Conservation (phyloP, 495 filamentous ascomycete species). For the Tuber magnatum region DNA sequence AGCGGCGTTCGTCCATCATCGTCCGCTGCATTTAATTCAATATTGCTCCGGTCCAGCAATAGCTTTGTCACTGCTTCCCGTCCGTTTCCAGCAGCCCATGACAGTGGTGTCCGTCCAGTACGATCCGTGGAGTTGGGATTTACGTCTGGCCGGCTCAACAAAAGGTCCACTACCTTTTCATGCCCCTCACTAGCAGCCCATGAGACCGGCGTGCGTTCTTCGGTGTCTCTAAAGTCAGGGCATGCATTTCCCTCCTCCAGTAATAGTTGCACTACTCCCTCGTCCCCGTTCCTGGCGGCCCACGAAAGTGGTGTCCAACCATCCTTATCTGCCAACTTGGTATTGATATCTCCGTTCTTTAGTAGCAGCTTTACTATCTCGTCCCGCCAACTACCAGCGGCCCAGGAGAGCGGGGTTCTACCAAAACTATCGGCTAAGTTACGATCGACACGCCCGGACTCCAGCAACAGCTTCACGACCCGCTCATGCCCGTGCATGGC, state of each 20-base stretch:
- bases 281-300: conserved; percentile 11
- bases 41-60: conserved; percentile 40
- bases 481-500: conserved; percentile 11
- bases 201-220: conserved; percentile 3
- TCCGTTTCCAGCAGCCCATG: conserved; percentile 52
- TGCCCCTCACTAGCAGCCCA: conserved; percentile 19
- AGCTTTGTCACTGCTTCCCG: conserved; percentile 47
- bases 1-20: conserved; percentile 35
- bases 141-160: conserved; percentile 36
- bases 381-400: not conserved
- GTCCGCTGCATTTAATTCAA: not conserved
- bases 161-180: not conserved
- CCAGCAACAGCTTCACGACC: conserved; percentile 24
- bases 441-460: conserved; percentile 8
- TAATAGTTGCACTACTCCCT: conserved; percentile 11
- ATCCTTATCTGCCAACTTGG: not conserved
- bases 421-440: not conserved
- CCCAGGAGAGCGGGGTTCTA: not conserved
- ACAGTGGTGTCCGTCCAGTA: conserved; percentile 49
- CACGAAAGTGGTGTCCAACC: conserved; percentile 11
- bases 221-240: not conserved
- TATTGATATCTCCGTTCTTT: not conserved
- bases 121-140: conserved; percentile 43
- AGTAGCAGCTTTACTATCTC: not conserved
- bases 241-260: conserved; percentile 20